Percentiles rank a stretch among this genome's conserved stretches.
Conservation (phyloP, 306 rosid genomes). For the Phaseolus lunatus region DNA sequence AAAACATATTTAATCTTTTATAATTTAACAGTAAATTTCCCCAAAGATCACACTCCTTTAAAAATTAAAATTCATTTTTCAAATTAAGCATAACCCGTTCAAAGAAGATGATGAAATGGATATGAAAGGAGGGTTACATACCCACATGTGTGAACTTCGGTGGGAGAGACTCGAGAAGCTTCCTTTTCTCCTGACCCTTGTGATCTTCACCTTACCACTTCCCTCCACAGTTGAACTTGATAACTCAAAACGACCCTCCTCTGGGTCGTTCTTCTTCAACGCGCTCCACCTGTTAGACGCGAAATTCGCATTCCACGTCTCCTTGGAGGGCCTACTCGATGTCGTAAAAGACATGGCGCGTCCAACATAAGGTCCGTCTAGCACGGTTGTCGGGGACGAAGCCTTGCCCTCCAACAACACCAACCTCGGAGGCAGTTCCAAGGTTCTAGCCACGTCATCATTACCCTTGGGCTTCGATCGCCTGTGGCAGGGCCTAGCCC, state of each 20-base stretch:
- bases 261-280: neutral
- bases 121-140: slow-evolving; percentile 38
- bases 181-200: slow-evolving; percentile 58
- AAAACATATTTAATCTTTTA: too few relatives aligned
- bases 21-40: too few relatives aligned
- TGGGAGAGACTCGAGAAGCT: slow-evolving; percentile 51
- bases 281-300: slow-evolving; percentile 76
- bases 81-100: too few relatives aligned
- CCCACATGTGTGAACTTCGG: slow-evolving; percentile 62
- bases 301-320: slow-evolving; percentile 38
- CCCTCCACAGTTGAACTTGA: neutral
- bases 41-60: too few relatives aligned
- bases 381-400: slow-evolving; percentile 72
- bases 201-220: slow-evolving; percentile 52
- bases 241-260: slow-evolving; percentile 53
- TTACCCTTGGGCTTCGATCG: slow-evolving; percentile 34
- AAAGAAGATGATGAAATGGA: neutral
- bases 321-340: slow-evolving; percentile 47
- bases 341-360: slow-evolving; percentile 60
- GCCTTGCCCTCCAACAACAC: slow-evolving; percentile 32
- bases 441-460: slow-evolving; percentile 48
- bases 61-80: too few relatives aligned
- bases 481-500: slow-evolving; percentile 54
- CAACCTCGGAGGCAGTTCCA: slow-evolving; percentile 91
- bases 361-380: slow-evolving; percentile 72